phyloP scores from a whole-genome alignment of 2,329 filamentous ascomycete species.

The Trichophyton rubrum region DNA sequence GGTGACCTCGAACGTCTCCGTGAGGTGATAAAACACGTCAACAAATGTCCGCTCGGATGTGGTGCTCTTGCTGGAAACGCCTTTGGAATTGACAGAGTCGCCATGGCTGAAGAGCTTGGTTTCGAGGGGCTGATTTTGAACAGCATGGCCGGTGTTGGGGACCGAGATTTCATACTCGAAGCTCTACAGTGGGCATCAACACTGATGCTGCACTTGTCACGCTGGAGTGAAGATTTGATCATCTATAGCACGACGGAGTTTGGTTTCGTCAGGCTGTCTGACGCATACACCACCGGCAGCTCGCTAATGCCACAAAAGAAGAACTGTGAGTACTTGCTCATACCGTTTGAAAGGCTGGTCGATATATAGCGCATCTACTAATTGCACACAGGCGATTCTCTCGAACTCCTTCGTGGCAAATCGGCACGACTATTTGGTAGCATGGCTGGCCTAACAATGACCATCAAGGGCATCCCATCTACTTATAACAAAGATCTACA shows the following conservation, averaged over 20 bases:
- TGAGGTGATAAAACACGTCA: constrained; percentile 61
- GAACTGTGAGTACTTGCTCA: constrained; percentile 39
- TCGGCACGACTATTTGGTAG: constrained; percentile 65
- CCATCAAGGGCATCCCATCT: constrained; percentile 60
- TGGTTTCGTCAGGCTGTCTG: constrained; percentile 60
- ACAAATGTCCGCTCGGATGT: constrained; percentile 56
- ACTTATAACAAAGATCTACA: constrained; percentile 92
- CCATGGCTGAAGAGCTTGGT: constrained; percentile 67
- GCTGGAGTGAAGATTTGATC: constrained; percentile 78
- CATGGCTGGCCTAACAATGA: constrained; percentile 68
- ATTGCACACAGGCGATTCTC: constrained; percentile 40
- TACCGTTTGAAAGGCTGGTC: not conserved
- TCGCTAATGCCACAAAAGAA: constrained; percentile 77
- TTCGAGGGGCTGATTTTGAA: constrained; percentile 67
- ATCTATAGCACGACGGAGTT: constrained; percentile 69
- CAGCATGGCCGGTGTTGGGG: constrained; percentile 61
- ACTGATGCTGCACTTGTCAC: constrained; percentile 66
- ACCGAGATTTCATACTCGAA: constrained; percentile 74
- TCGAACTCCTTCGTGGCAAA: constrained; percentile 68
- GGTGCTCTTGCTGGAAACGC: constrained; percentile 71
- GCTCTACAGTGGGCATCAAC: constrained; percentile 67
- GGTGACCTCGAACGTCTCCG: constrained; percentile 65
- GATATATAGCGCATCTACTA: not conserved
- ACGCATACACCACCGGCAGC: constrained; percentile 67
- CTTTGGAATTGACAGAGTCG: constrained; percentile 67